Evolutionary conservation across 2,329 filamentous ascomycete genomes (phyloP).

Genomic region (Simplicillium sp.): DNA sequence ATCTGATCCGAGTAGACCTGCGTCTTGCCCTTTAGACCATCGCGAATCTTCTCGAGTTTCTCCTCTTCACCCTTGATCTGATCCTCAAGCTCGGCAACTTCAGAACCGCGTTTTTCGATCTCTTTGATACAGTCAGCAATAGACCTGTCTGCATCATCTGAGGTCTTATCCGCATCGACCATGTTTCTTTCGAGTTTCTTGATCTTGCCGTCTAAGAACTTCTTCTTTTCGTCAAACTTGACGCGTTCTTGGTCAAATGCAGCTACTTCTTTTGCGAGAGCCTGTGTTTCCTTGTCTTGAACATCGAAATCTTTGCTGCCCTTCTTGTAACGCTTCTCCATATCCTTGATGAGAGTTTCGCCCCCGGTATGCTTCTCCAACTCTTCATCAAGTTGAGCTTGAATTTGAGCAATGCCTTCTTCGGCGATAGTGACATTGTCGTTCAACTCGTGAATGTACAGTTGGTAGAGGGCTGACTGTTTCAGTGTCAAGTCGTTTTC

Average conservation of each 20-base stretch:
- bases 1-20: slow-evolving; percentile 92
- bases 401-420: slow-evolving; percentile 85
- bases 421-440: slow-evolving; percentile 84
- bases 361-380: slow-evolving; percentile 85
- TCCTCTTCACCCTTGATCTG: slow-evolving; percentile 71
- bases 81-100: slow-evolving; percentile 67
- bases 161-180: slow-evolving; percentile 63
- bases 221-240: slow-evolving; percentile 96
- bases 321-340: slow-evolving; percentile 76
- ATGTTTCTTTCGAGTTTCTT: slow-evolving; percentile 93
- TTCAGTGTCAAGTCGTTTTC: slow-evolving; percentile 90
- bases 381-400: slow-evolving; percentile 76
- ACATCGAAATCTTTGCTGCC: slow-evolving; percentile 76
- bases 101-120: slow-evolving; percentile 64
- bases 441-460: slow-evolving; percentile 79
- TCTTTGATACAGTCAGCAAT: slow-evolving; percentile 72
- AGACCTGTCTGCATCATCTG: slow-evolving; percentile 64
- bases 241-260: slow-evolving; percentile 94
- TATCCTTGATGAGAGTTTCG: slow-evolving; percentile 80
- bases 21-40: slow-evolving; percentile 88
- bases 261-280: slow-evolving; percentile 73
- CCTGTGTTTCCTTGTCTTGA: slow-evolving; percentile 73
- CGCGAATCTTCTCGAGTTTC: slow-evolving; percentile 73
- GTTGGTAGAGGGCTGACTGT: slow-evolving; percentile 84
- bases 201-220: slow-evolving; percentile 82